These are phyloP conservation scores for Gnomoniopsis smithogilvyi DNA, from an alignment of 2,329 filamentous ascomycete genomes.

Conservation along the genomic window DNA sequence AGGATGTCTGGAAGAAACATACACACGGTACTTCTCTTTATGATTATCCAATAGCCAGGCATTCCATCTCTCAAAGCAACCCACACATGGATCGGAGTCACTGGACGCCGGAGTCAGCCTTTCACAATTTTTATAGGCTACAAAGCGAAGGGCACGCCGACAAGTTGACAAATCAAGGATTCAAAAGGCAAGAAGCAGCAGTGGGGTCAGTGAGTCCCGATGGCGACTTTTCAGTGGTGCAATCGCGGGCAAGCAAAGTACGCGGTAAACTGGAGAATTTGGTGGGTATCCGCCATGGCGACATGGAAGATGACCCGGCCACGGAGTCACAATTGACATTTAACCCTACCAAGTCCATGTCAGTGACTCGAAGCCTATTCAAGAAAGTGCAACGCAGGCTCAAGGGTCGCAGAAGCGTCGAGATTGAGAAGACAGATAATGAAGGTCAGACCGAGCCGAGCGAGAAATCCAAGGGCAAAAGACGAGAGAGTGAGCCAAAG, in stretches of 20 bases:
- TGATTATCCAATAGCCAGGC: not conserved
- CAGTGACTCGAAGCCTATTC: not conserved
- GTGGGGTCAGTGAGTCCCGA: not conserved
- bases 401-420: not conserved
- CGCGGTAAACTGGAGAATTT: not conserved
- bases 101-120: not conserved
- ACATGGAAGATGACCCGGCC: not conserved
- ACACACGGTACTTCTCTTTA: not conserved
- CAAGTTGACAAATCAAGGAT: not conserved
- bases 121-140: not conserved
- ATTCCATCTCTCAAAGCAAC: not conserved
- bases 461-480: not conserved
- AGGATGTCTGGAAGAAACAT: not conserved
- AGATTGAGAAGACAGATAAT: not conserved
- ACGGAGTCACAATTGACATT: not conserved
- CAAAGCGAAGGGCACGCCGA: not conserved
- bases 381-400: not conserved
- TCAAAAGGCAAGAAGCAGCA: not conserved
- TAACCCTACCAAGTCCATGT: not conserved
- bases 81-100: not conserved
- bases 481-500: not conserved
- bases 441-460: not conserved
- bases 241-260: not conserved
- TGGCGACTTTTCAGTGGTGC: not conserved
- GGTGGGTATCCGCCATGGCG: not conserved